These are phyloP conservation scores for Hymenochaete sp. DNA, from an alignment of 1,284 basidiomycete species.

Conservation along the genomic window DNA sequence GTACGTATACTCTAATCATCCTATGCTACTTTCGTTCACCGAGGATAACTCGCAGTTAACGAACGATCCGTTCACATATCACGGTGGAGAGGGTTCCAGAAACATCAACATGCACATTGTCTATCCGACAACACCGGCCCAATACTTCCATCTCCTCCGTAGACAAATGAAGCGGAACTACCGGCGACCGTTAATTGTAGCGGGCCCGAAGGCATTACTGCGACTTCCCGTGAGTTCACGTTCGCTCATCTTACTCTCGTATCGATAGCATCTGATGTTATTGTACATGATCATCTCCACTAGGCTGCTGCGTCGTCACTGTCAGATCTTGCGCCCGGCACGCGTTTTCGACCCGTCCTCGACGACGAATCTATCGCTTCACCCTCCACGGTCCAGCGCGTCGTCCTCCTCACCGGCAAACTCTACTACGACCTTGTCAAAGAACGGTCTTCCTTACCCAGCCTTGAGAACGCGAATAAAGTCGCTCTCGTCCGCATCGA, in stretches of 20 bases:
- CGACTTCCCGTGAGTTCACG: constrained; percentile 57
- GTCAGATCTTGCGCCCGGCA: constrained; percentile 53
- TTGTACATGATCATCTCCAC: background rate
- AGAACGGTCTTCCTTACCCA: constrained; percentile 42
- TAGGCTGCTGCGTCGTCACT: constrained; percentile 71
- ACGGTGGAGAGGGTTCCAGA: constrained; percentile 28
- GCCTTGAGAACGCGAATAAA: constrained; percentile 31
- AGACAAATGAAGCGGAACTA: constrained; percentile 79
- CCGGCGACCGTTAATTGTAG: constrained; percentile 76
- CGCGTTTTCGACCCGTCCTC: constrained; percentile 66
- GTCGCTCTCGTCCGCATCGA: constrained; percentile 73
- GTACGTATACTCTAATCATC: constrained; percentile 28
- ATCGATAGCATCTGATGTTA: too few relatives aligned
- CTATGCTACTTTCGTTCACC: constrained; percentile 4
- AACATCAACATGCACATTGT: constrained; percentile 77
- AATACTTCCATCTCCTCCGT: constrained; percentile 83
- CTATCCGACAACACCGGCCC: constrained; percentile 81
- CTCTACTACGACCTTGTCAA: constrained; percentile 80
- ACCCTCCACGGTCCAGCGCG: constrained; percentile 36
- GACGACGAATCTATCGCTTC: constrained; percentile 38
- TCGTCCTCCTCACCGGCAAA: constrained; percentile 69
- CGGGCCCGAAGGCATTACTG: constrained; percentile 75
- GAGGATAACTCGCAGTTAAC: constrained; percentile 41
- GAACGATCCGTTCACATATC: constrained; percentile 51
- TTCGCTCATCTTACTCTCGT: constrained; percentile 8